Percentiles rank a stretch among this genome's conserved stretches.
Conservation (phyloP, 1,284 basidiomycete species). For the Cryptococcus hybrid region DNA sequence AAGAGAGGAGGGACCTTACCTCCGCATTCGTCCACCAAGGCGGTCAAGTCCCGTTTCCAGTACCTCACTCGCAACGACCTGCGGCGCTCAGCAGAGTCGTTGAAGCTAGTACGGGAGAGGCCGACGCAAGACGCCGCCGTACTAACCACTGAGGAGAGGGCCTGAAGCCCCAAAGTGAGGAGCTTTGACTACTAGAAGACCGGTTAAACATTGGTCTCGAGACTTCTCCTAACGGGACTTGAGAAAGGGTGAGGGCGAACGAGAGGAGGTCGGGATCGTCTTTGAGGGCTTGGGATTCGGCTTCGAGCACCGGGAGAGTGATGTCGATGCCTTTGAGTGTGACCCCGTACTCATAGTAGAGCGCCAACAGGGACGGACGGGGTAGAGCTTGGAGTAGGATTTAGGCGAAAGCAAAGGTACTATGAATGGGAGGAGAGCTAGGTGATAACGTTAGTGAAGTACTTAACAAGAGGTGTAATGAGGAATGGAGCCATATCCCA, state of each 20-base stretch:
- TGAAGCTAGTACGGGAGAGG: too few species aligned
- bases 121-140: too few species aligned
- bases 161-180: neutral
- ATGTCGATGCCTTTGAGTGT: constrained; percentile 33
- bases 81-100: too few species aligned
- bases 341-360: constrained; percentile 20
- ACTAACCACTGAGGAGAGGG: neutral
- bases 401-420: constrained; percentile 42
- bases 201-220: constrained; percentile 29
- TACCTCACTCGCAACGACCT: neutral
- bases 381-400: constrained; percentile 39
- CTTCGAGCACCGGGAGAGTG: constrained; percentile 21
- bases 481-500: too few species aligned
- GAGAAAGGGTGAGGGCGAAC: neutral
- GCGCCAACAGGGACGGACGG: constrained; percentile 26
- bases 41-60: constrained; percentile 17
- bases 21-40: constrained; percentile 15
- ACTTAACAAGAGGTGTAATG: neutral
- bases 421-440: constrained; percentile 34
- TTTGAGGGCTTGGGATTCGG: constrained; percentile 27
- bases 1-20: constrained; percentile 26
- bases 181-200: neutral
- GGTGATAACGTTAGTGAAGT: neutral
- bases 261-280: constrained; percentile 20
- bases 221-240: neutral